phyloP scores from a whole-genome alignment of 202 grass and related monocot genomes.

The Panicum virgatum region DNA sequence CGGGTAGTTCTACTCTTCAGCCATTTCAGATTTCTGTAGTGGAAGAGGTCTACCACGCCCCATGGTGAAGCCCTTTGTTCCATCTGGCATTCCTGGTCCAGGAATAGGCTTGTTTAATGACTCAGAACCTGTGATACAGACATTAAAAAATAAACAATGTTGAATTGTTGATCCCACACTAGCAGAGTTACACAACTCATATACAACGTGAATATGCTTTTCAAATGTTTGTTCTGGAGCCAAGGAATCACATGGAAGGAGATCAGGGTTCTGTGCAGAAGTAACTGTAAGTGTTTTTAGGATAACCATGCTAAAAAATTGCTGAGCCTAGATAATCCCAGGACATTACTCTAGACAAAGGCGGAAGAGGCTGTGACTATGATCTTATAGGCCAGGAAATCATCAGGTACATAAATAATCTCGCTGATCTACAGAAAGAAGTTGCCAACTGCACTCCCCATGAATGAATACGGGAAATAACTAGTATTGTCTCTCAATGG shows the following conservation, averaged over 20 bases:
- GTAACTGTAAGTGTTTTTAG: neutral
- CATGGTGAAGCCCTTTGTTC: conserved; percentile 74
- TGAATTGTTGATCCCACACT: neutral
- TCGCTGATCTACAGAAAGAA: neutral
- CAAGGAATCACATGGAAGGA: neutral
- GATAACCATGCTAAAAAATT: neutral
- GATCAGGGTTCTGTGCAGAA: neutral
- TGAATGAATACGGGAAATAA: conserved; percentile 5
- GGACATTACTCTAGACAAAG: neutral
- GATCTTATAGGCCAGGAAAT: neutral
- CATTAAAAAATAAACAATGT: neutral
- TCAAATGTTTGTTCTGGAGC: neutral
- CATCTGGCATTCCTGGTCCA: conserved; percentile 89
- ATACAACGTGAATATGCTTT: neutral
- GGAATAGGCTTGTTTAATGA: conserved; percentile 63
- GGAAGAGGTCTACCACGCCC: conserved; percentile 68
- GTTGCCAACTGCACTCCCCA: neutral
- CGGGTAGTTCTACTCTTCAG: conserved; percentile 36
- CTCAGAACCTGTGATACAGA: conserved; percentile 40
- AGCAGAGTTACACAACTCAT: neutral
- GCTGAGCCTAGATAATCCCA: neutral
- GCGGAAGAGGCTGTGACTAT: neutral
- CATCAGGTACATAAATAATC: neutral
- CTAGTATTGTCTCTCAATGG: conserved; percentile 3
- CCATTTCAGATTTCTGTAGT: conserved; percentile 28